Percentiles rank a stretch among this genome's conserved stretches.
phyloP scores from a whole-genome alignment of 495 filamentous ascomycete species.

The Tuber indicum region DNA sequence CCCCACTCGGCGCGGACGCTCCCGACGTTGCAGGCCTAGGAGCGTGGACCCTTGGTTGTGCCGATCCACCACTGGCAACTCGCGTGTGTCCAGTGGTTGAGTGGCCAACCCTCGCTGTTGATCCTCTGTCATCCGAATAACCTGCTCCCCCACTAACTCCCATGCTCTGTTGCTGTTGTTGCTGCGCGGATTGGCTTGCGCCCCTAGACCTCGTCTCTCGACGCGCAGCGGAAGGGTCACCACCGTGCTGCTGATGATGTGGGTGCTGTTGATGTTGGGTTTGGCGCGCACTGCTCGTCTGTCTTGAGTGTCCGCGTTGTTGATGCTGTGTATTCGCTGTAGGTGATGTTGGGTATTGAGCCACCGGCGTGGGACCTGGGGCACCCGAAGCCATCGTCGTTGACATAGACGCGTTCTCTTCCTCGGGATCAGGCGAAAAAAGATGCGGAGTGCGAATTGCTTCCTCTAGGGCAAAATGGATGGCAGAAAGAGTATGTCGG shows the following conservation, averaged over 20 bases:
- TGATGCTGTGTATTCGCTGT: slow-evolving; percentile 15
- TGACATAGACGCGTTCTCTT: slow-evolving; percentile 93
- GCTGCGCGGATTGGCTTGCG: slow-evolving; percentile 21
- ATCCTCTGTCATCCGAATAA: slow-evolving; percentile 15
- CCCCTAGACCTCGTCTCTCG: slow-evolving; percentile 21
- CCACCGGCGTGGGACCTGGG: slow-evolving; percentile 49
- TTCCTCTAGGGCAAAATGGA: slow-evolving; percentile 86
- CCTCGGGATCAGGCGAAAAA: slow-evolving; percentile 76
- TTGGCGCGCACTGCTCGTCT: slow-evolving; percentile 26
- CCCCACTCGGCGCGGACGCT: slow-evolving; percentile 22
- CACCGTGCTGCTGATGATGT: slow-evolving; percentile 13
- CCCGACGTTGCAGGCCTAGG: slow-evolving; percentile 27
- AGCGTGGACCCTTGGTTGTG: slow-evolving; percentile 30
- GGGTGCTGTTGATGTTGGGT: slow-evolving; percentile 18
- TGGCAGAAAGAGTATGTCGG: slow-evolving; percentile 63
- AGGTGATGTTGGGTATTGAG: slow-evolving; percentile 45
- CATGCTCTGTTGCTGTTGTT: slow-evolving; percentile 17
- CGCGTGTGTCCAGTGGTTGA: background rate
- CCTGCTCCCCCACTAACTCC: slow-evolving; percentile 13
- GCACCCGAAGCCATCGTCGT: slow-evolving; percentile 60
- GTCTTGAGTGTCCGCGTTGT: slow-evolving; percentile 37
- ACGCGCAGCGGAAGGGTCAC: slow-evolving; percentile 10
- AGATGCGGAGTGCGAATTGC: slow-evolving; percentile 74
- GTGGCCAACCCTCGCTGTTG: slow-evolving; percentile 29
- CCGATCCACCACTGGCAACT: slow-evolving; percentile 16